Percentiles rank a stretch among this genome's conserved stretches.
These are phyloP conservation scores for Tricholoma terreum DNA, from an alignment of 768 basidiomycete species.

Conservation along the genomic window DNA sequence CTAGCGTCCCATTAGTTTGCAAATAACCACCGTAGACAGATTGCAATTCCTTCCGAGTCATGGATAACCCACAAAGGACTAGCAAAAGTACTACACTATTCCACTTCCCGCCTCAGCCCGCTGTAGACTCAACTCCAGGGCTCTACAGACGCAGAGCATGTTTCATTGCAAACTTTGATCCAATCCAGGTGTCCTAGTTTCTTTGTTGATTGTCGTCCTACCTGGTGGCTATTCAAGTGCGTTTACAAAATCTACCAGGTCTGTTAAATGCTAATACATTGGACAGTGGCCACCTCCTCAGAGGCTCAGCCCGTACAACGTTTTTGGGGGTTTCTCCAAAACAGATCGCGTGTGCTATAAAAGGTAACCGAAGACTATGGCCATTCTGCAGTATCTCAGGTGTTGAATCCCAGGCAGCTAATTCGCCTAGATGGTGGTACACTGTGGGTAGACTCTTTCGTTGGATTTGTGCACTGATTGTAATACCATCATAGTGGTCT, in stretches of 20 bases:
- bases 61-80: no score
- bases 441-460: constrained; percentile 28
- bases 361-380: constrained; percentile 21
- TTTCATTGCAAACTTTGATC: constrained; percentile 9
- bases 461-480: neutral
- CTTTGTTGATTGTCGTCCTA: constrained; percentile 20
- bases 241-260: neutral
- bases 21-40: neutral
- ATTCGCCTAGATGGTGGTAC: constrained; percentile 48
- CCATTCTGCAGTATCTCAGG: neutral
- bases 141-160: neutral
- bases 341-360: constrained; percentile 42
- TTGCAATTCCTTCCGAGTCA: neutral
- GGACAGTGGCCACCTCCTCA: constrained; percentile 45
- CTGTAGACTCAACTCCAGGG: neutral
- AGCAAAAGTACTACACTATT: no score
- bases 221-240: constrained; percentile 30
- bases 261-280: neutral
- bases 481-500: constrained; percentile 33
- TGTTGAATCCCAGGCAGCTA: constrained; percentile 22
- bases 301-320: constrained; percentile 38
- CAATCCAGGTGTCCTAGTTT: constrained; percentile 23
- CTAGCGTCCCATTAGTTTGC: neutral
- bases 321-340: constrained; percentile 41
- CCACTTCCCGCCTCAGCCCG: constrained; percentile 1